Base-by-base conservation (phyloP, 2,329 filamentous ascomycete species). In the Chrysoporthe deuterocubensis region DNA sequence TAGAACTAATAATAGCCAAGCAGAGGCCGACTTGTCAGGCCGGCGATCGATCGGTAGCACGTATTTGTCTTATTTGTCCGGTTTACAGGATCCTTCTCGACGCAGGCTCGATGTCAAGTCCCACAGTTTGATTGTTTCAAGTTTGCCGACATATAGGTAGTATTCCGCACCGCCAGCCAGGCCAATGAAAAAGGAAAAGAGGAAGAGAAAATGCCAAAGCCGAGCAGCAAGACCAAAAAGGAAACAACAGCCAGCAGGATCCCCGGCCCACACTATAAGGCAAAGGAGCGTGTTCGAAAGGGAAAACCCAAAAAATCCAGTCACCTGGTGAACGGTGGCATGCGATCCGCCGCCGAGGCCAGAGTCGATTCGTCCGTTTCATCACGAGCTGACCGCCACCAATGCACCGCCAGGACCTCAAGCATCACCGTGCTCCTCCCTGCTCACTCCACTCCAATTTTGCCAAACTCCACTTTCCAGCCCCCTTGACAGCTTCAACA, bases 381-480 rank as follows among this genome's bases (percentile, higher is more conserved):
- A 63, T 63, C 46, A 43, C 48, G 50, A 48, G 64, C 57, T 67
- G 68, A 67, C 65, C 65, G 68, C 65, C 65, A 67, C 50, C 62
- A 62, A 67, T 66, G 64, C 68, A 66, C 67, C 68, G 65, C 65
- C 58, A 32, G 64, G 61, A 50, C 34, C 65, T 63, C 57, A 58
- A 50, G 62, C 62, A 64, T 59, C 65, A 67, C 62, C 32, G 62
- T 62, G 65, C 58, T 65, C 60, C 14, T 54, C 62, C 63, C 43
- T 57, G 43, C 54, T 59, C 56, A 42, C 67, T 52, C 65, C 67
- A 67, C 65, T 62, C 63, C 65, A 67, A 69, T 67, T 65, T 69
- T 67, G 65, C 57, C 57, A 62, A 62, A 64, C 64, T 69, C 68
- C 68, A 69, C 68, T 67, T 58, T 61, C 44, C 58, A 60, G 42